Evolutionary conservation across 2,329 filamentous ascomycete genomes (phyloP).

Genomic region (Aurifilum marmelostoma): DNA sequence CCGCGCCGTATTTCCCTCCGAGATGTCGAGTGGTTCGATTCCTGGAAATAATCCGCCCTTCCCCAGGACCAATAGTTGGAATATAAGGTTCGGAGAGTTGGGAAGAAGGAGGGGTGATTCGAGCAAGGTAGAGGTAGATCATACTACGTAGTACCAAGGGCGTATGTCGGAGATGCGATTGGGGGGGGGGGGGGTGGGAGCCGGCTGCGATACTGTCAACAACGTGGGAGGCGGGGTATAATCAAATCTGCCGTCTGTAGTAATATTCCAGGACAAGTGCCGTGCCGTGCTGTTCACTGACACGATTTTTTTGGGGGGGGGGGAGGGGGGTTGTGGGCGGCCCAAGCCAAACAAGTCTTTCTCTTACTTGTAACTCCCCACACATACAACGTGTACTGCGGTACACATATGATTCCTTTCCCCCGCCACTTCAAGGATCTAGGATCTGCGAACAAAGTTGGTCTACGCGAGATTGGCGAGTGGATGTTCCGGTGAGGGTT

Average conservation of each 20-base stretch:
- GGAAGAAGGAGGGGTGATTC: neutral
- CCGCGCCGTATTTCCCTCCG: neutral
- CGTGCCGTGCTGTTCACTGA: neutral
- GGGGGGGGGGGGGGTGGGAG: too few relatives aligned
- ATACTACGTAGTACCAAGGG: neutral
- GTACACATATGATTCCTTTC: neutral
- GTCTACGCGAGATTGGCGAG: conserved; percentile 1
- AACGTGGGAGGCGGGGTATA: neutral
- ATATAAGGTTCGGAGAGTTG: neutral
- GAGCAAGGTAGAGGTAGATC: neutral
- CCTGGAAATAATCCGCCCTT: neutral
- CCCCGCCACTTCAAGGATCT: neutral
- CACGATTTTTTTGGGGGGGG: too few relatives aligned
- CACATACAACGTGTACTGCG: neutral
- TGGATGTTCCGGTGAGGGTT: neutral
- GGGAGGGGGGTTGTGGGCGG: too few relatives aligned
- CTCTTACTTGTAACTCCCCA: too few relatives aligned
- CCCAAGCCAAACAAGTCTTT: neutral
- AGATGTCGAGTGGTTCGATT: neutral
- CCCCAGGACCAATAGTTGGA: neutral
- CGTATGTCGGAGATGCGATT: neutral
- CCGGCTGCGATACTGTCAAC: neutral
- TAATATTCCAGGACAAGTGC: neutral
- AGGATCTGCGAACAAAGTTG: neutral
- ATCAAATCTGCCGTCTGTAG: neutral